phyloP scores from a whole-genome alignment of 805 yeast species.

The Candida montana region DNA sequence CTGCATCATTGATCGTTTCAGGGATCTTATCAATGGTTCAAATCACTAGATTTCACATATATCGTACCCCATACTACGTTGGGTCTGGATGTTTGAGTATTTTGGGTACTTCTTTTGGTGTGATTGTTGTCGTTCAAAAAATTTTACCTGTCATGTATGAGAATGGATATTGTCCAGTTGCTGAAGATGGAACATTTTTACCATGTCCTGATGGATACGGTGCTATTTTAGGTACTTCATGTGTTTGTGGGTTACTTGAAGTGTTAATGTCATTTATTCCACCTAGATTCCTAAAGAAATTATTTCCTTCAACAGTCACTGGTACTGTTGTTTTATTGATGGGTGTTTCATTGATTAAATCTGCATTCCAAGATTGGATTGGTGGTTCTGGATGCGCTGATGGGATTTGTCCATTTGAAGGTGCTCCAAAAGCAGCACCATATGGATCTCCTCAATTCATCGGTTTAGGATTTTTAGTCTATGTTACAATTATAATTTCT shows the following conservation, averaged over 20 bases:
- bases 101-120: constrained; percentile 87
- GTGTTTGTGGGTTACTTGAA: constrained; percentile 70
- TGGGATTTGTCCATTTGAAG: constrained; percentile 41
- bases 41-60: constrained; percentile 76
- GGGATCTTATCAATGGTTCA: constrained; percentile 69
- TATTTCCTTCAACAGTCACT: constrained; percentile 86
- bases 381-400: constrained; percentile 75
- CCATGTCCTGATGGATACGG: constrained; percentile 93
- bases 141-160: constrained; percentile 78
- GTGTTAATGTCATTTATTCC: constrained; percentile 73
- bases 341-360: constrained; percentile 62
- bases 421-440: constrained; percentile 51
- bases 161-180: constrained; percentile 60
- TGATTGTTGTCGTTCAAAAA: constrained; percentile 72
- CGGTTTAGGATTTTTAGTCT: constrained; percentile 85
- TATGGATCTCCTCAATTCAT: constrained; percentile 91
- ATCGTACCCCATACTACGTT: constrained; percentile 67
- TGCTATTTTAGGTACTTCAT: constrained; percentile 70
- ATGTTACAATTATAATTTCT: constrained; percentile 61
- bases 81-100: constrained; percentile 89
- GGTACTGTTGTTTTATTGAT: constrained; percentile 88
- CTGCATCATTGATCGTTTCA: constrained; percentile 67
- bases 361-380: constrained; percentile 80
- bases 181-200: constrained; percentile 56
- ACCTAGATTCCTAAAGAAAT: constrained; percentile 57